Evolutionary conservation across 176 grass and related monocot species (phyloP), one percentile per base, ranked within the genome.

Genomic region (Stipa capillata): DNA sequence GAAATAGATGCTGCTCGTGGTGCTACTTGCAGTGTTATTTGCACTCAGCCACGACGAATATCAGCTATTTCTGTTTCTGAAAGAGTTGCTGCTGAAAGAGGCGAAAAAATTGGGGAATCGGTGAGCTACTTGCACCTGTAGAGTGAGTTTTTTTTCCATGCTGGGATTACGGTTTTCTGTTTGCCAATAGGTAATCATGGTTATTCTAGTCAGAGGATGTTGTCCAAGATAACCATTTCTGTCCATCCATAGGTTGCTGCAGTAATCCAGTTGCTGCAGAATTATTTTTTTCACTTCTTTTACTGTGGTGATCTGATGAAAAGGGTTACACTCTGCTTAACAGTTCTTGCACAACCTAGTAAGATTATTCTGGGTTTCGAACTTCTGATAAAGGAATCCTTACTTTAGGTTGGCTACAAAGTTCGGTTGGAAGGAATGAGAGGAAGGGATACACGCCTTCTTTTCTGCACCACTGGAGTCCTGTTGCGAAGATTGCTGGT

Each of bases 1-100:
- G 92, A 98, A 89, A 98, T 98, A 72, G 92, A 95, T 77, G 85
- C 92, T 81, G 74, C 83, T 70, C 78, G 83, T 74, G 96, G 96
- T 53, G 92, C 92, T 72, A 89, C 56, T 36, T 95, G 96, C 69
- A 95, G 88, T 85, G 93, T 98, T 73, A 95, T 98, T 85, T 98
- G 96, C 69, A 98, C 96, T 79, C 96, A 98, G 50, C 96, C 96
- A 49, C 90, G 96, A 64, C 69, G 92, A 89, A 94, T 98, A 82
- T 98, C 96, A 89, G 96, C 96, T 32, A 98, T 98, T 52, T 63
- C 96, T 67, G 96, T 99, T 57, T 95, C 96, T 74, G 96, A 99
- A 88, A 90, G 96, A 78, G 96, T 99, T 75, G 90, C 96, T 77
- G 83, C 92, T 81, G 96, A 99, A 99, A 94, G 96, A 79, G 96